Conservation (phyloP, 345 rosid genomes). For the Salix suchowensis region DNA sequence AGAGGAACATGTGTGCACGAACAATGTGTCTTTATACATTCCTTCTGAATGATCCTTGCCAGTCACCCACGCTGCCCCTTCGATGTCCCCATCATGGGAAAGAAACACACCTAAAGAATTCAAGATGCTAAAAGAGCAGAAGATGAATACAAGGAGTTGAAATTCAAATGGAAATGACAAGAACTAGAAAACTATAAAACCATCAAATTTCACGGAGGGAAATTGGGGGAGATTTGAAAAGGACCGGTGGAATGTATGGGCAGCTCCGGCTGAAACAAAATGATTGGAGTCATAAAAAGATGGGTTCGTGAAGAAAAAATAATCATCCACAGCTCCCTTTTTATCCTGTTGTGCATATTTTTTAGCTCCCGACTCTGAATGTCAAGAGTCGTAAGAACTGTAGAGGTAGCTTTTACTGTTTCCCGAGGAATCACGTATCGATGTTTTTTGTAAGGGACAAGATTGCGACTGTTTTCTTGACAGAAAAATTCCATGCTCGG, state of each 20-base stretch:
- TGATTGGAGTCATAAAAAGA: neutral
- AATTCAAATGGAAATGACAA: neutral
- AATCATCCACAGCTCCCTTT: neutral
- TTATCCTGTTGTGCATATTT: neutral
- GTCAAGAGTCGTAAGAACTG: neutral
- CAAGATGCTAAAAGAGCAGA: neutral
- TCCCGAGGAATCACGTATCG: neutral
- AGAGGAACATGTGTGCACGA: constrained; percentile 14
- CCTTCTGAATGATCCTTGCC: neutral
- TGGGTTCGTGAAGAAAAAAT: neutral
- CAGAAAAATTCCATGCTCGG: too few relatives aligned
- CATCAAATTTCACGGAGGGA: neutral
- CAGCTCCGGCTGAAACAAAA: neutral
- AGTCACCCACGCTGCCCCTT: neutral
- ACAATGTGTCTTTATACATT: neutral
- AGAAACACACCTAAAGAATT: neutral
- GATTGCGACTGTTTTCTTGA: too few relatives aligned
- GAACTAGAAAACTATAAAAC: neutral
- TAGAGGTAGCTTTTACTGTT: neutral
- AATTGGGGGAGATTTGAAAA: neutral
- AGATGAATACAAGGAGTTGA: neutral
- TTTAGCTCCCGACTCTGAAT: neutral
- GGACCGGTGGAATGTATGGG: neutral
- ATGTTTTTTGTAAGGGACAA: too few relatives aligned
- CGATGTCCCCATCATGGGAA: neutral